These are phyloP conservation scores for Talaromyces marneffei DNA, from an alignment of 2,329 filamentous ascomycete genomes.

Conservation along the genomic window DNA sequence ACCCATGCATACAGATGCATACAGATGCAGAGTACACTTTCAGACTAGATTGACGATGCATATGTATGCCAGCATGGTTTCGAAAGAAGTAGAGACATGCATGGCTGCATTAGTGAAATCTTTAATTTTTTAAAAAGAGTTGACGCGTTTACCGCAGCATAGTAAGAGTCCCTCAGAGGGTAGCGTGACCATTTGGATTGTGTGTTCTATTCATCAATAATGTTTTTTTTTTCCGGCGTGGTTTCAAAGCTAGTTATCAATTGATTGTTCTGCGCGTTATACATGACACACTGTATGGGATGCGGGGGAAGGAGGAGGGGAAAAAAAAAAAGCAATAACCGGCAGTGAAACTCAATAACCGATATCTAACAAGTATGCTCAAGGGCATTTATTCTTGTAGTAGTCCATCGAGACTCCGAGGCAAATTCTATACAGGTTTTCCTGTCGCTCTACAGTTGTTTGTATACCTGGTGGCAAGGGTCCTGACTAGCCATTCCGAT, in stretches of 20 bases:
- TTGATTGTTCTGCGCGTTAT: no score
- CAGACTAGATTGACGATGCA: not conserved
- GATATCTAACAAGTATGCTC: not conserved
- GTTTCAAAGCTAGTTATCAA: no score
- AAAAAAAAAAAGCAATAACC: not conserved
- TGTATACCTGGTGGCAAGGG: not conserved
- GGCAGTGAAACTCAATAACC: not conserved
- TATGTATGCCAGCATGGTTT: not conserved
- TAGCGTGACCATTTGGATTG: not conserved
- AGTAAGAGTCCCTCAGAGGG: not conserved
- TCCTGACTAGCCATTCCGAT: not conserved
- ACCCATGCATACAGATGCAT: no score
- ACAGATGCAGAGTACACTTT: not conserved
- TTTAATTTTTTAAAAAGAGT: not conserved
- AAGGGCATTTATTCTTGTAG: not conserved
- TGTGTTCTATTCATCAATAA: not conserved
- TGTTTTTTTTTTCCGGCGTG: no score
- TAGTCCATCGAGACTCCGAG: not conserved
- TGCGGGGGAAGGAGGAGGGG: not conserved
- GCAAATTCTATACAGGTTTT: no score
- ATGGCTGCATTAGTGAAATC: not conserved
- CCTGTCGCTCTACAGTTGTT: not conserved
- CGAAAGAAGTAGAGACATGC: not conserved
- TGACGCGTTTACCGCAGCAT: not conserved
- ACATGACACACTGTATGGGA: no score